phyloP scores from a whole-genome alignment of 2,329 filamentous ascomycete species.

The Pseudogymnoascus sp. region DNA sequence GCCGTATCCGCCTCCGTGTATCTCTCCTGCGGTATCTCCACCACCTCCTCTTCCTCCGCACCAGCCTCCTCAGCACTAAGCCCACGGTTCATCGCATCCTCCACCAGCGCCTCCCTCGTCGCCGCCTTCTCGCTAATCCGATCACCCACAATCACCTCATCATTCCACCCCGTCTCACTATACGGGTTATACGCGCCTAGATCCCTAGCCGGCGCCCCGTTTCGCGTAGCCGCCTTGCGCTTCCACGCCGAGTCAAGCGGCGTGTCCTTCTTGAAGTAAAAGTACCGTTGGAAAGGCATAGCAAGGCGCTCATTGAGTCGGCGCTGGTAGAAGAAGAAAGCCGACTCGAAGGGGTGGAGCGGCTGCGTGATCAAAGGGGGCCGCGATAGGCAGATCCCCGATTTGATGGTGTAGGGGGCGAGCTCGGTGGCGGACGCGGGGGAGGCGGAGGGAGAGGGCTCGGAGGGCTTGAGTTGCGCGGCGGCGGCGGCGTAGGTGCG shows the following conservation, averaged over 20 bases:
- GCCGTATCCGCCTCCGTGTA: conserved; percentile 69
- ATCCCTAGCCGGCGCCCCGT: conserved; percentile 69
- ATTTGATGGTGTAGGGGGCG: conserved; percentile 38
- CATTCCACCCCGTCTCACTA: conserved; percentile 70
- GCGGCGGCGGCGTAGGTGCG: conserved; percentile 26
- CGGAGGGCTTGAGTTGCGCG: conserved; percentile 19
- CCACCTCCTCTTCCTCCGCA: conserved; percentile 43
- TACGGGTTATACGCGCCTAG: conserved; percentile 77
- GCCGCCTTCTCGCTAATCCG: conserved; percentile 54
- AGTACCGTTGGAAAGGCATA: conserved; percentile 78
- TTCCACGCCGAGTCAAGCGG: conserved; percentile 83
- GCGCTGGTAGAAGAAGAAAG: conserved; percentile 95
- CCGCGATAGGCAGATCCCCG: conserved; percentile 77
- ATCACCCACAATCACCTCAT: conserved; percentile 75
- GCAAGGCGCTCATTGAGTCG: conserved; percentile 88
- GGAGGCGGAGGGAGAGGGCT: conserved; percentile 19
- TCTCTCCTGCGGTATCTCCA: conserved; percentile 63
- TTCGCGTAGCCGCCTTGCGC: conserved; percentile 68
- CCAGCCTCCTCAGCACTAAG: conserved; percentile 32
- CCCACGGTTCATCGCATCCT: conserved; percentile 58
- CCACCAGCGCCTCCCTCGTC: conserved; percentile 60
- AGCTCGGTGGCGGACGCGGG: conserved; percentile 11
- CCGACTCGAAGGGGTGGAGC: conserved; percentile 79
- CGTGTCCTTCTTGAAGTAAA: conserved; percentile 92
- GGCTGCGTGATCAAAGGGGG: conserved; percentile 78